Evolutionary conservation across 2,329 filamentous ascomycete species (phyloP), one percentile per base, ranked within the genome.

Genomic region (Neoscytalidium dimidiatum): DNA sequence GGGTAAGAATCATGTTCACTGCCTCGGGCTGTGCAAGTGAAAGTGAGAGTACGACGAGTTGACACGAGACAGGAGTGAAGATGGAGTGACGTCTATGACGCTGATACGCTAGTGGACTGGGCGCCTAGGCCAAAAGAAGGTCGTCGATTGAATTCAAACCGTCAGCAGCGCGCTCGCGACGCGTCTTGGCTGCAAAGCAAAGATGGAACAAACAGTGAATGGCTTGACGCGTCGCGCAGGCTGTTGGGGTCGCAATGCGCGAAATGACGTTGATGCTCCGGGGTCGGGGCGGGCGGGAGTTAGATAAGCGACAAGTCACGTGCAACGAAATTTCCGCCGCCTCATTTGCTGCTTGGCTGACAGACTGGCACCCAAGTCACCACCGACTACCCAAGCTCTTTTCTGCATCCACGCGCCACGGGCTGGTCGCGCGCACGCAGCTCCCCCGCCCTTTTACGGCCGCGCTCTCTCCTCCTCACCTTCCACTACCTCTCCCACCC

Each of bases 1-100:
- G 88, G 38, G 86, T 85, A 46, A 95, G 82, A 66, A 92, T 89
- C 90, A 94, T 93, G 11, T 46, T 60, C 28, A 52, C 28, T 8
- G 28, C 31, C 23, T 5, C n/a, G 14, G 17, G n/a, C 4, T 14
- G 11, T 48, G 38, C 6, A 58, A 29, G 33, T 29, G 48, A 13
- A 17, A 23, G 13, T 3, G 26, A 17, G n/a, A 62, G 48, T 28
- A 33, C 61, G 49, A 14, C 19, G 56, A 66, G 14, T 23, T 35
- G 56, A 28, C 2, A 26, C 14, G 23, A 17, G 23, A 13, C n/a
- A 19, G 28, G 21, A 53, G 19, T n/a, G 48, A 53, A 43, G 35
- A 41, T 53, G 62, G 62, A 9, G 17, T 51, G 49, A 53, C 29
- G 63, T 65, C 43, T 62, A 49, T 61, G 62, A 57, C 51, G 49